Evolutionary conservation across 176 grass and related monocot genomes (phyloP).

Genomic region (Oryza australiensis): DNA sequence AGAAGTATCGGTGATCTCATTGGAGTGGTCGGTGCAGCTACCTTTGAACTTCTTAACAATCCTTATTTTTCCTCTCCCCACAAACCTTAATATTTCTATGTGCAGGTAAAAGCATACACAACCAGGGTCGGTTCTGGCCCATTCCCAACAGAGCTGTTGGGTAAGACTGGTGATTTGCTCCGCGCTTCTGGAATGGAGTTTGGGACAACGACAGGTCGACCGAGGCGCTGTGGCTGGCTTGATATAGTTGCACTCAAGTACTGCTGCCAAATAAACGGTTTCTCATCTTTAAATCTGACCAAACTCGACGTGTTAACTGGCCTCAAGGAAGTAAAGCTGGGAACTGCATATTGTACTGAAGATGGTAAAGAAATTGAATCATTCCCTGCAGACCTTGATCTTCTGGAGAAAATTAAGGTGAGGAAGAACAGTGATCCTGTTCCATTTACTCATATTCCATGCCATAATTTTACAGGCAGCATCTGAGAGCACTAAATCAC

Average conservation of each 20-base stretch:
- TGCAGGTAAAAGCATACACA: conserved; percentile 94
- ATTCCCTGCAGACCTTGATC: conserved; percentile 64
- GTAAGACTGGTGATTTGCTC: conserved; percentile 67
- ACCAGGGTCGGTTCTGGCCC: conserved; percentile 91
- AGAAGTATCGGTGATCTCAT: conserved; percentile 81
- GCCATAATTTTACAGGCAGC: neutral
- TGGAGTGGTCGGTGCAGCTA: conserved; percentile 61
- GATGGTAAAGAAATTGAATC: conserved; percentile 54
- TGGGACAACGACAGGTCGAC: conserved; percentile 84
- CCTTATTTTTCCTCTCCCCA: neutral
- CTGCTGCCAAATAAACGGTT: conserved; percentile 86
- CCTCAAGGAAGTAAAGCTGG: conserved; percentile 75
- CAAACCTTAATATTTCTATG: neutral
- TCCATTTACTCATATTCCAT: neutral
- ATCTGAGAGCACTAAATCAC: neutral
- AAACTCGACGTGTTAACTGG: conserved; percentile 87
- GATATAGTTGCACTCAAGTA: conserved; percentile 86
- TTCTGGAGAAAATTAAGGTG: conserved; percentile 74
- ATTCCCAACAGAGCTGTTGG: conserved; percentile 85
- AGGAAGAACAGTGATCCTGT: neutral
- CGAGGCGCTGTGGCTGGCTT: conserved; percentile 90
- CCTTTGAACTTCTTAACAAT: conserved; percentile 17
- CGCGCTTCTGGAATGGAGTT: conserved; percentile 83
- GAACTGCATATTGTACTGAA: conserved; percentile 47
- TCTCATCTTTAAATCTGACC: conserved; percentile 86